These are phyloP conservation scores for Basidiobolus meristosporus DNA, from an alignment of 371 early-diverging fungal genomes.

Conservation along the genomic window DNA sequence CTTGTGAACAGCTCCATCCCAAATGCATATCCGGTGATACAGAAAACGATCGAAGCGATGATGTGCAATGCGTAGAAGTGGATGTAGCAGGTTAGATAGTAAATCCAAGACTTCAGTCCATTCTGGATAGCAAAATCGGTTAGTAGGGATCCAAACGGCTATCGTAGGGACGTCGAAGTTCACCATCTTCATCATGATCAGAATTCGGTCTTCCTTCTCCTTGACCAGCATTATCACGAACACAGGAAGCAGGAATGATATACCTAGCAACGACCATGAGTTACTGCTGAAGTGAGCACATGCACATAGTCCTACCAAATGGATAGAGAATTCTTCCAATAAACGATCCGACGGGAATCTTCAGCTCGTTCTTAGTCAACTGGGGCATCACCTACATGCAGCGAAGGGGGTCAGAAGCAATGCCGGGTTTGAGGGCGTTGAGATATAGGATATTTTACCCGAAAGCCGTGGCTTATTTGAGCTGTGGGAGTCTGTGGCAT, in stretches of 20 bases:
- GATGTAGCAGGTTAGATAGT: slow-evolving; percentile 39
- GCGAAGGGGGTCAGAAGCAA: no score
- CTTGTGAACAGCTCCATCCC: slow-evolving; percentile 1
- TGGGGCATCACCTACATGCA: slow-evolving; percentile 21
- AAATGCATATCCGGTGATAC: slow-evolving; percentile 23
- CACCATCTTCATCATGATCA: slow-evolving; percentile 50
- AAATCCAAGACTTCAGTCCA: slow-evolving; percentile 32
- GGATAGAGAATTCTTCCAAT: slow-evolving; percentile 44
- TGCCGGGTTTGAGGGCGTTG: no score
- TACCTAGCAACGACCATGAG: neutral
- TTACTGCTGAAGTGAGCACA: no score
- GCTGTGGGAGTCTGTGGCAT: neutral
- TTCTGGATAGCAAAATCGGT: slow-evolving; percentile 9
- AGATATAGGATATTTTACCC: no score
- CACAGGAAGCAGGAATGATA: slow-evolving; percentile 49
- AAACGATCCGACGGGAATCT: slow-evolving; percentile 22
- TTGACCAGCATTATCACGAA: slow-evolving; percentile 44
- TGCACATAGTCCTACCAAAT: slow-evolving; percentile 36
- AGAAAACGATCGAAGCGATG: slow-evolving; percentile 26
- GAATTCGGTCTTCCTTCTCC: slow-evolving; percentile 46
- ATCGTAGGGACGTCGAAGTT: slow-evolving; percentile 2
- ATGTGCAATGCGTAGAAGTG: slow-evolving; percentile 39
- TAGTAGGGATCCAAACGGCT: neutral
- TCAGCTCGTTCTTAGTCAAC: slow-evolving; percentile 11
- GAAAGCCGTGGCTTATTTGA: neutral